Percentiles rank a stretch among this genome's conserved stretches.
These are phyloP conservation scores for Calycina marina DNA, from an alignment of 2,329 filamentous ascomycete genomes.

Conservation along the genomic window DNA sequence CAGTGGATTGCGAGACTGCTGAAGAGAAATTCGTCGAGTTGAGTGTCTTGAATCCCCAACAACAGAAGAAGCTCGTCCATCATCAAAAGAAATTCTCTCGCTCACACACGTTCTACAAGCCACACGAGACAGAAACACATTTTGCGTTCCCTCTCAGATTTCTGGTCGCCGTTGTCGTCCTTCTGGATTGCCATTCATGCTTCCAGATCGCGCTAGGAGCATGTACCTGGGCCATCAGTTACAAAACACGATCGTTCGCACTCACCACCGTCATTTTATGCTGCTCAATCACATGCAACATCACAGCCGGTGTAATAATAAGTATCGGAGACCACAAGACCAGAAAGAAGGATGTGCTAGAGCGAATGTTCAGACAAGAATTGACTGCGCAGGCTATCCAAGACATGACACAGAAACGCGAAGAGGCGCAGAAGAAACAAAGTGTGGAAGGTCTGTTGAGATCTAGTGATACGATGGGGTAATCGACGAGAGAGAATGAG, in stretches of 20 bases:
- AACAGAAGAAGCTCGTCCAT: constrained; percentile 57
- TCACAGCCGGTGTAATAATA: constrained; percentile 63
- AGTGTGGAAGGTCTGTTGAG: not conserved
- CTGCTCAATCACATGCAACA: constrained; percentile 64
- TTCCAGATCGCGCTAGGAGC: constrained; percentile 69
- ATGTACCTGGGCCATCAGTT: constrained; percentile 66
- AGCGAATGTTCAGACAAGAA: constrained; percentile 62
- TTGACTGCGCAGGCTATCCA: constrained; percentile 50
- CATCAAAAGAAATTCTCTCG: constrained; percentile 70
- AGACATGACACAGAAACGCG: constrained; percentile 22
- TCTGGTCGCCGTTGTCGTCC: constrained; percentile 61
- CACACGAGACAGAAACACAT: constrained; percentile 73
- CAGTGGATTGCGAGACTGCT: constrained; percentile 18
- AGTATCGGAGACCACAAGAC: constrained; percentile 61
- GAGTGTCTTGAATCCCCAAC: constrained; percentile 47
- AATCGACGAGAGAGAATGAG: too few relatives aligned
- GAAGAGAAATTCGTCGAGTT: constrained; percentile 26
- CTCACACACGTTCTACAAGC: constrained; percentile 80
- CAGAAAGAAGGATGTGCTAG: constrained; percentile 73
- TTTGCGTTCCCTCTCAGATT: constrained; percentile 62
- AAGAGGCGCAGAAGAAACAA: constrained; percentile 3
- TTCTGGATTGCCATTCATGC: constrained; percentile 66
- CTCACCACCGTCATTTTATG: constrained; percentile 71
- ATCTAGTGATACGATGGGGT: too few relatives aligned
- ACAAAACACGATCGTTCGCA: constrained; percentile 51